These are phyloP conservation scores for Ramichloridium luteum DNA, from an alignment of 2,329 filamentous ascomycete genomes.

Conservation along the genomic window DNA sequence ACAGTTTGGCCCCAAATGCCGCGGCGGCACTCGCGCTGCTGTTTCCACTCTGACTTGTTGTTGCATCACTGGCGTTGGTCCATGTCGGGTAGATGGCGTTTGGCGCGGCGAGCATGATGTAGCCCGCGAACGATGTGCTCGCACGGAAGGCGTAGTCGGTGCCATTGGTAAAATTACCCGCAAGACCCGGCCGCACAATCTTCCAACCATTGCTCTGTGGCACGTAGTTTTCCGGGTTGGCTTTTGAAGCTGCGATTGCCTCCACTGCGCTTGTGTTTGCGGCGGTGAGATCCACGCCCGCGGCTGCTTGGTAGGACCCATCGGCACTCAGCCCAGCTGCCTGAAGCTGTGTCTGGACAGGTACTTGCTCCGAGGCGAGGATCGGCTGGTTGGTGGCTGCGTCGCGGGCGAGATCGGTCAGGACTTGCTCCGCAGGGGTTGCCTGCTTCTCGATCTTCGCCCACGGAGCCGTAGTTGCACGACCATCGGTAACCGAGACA, in stretches of 20 bases:
- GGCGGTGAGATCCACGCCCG: slow-evolving; percentile 3
- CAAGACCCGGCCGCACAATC: slow-evolving; percentile 2
- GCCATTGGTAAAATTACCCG: slow-evolving; percentile 9
- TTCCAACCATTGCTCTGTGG: slow-evolving; percentile 12
- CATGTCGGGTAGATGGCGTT: slow-evolving; percentile 11
- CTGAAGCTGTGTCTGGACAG: slow-evolving; percentile 1
- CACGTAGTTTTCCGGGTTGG: neutral
- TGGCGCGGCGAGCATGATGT: slow-evolving; percentile 8
- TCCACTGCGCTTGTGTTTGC: slow-evolving; percentile 6
- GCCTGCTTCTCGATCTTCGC: no score
- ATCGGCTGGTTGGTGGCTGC: slow-evolving; percentile 1
- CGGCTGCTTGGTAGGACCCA: slow-evolving; percentile 3
- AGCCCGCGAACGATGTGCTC: slow-evolving; percentile 6
- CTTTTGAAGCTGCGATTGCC: neutral
- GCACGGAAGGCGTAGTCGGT: slow-evolving; percentile 9
- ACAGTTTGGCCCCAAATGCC: no score
- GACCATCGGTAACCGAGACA: neutral
- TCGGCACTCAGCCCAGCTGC: slow-evolving; percentile 7
- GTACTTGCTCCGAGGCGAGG: no score
- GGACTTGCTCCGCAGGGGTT: slow-evolving; percentile 9
- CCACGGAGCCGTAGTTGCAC: slow-evolving; percentile 1
- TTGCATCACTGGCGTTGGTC: slow-evolving; percentile 5
- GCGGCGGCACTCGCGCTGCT: neutral
- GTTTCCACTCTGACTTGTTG: no score
- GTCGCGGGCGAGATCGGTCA: slow-evolving; percentile 6